These are phyloP conservation scores for Ascochyta viciae-villosae DNA, from an alignment of 2,329 filamentous ascomycete species.

Conservation along the genomic window DNA sequence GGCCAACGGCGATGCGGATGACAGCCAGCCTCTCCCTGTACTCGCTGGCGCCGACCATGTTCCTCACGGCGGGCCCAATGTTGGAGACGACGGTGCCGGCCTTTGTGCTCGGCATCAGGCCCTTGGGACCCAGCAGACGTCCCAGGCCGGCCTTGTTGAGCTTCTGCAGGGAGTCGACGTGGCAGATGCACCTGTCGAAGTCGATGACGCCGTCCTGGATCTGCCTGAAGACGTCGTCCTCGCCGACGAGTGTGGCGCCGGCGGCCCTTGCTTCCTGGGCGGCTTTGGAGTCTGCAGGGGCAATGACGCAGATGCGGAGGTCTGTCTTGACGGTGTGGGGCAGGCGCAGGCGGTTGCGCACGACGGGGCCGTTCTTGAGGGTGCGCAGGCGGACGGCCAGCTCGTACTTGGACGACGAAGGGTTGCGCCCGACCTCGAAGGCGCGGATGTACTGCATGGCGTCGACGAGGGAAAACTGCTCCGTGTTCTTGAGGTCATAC, in stretches of 20 bases:
- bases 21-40: conserved; percentile 88
- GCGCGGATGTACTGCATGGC: conserved; percentile 96
- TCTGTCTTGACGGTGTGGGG: conserved; percentile 91
- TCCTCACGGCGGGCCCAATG: conserved; percentile 74
- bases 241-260: conserved; percentile 83
- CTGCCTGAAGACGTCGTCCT: conserved; percentile 82
- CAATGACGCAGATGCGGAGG: conserved; percentile 87
- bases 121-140: conserved; percentile 82
- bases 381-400: conserved; percentile 83
- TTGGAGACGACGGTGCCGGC: conserved; percentile 87
- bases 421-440: conserved; percentile 84
- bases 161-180: conserved; percentile 76
- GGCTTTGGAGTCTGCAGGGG: conserved; percentile 77
- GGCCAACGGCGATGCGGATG: conserved; percentile 87
- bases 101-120: conserved; percentile 91
- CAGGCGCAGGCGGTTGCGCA: conserved; percentile 86
- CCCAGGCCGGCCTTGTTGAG: conserved; percentile 83
- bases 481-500: conserved; percentile 67
- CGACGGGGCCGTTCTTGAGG: conserved; percentile 81
- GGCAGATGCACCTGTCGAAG: conserved; percentile 90
- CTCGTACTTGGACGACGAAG: conserved; percentile 83
- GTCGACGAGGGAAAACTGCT: conserved; percentile 85
- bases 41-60: conserved; percentile 82
- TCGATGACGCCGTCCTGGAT: conserved; percentile 79
- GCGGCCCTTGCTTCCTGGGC: conserved; percentile 76